A percentile compares a stretch with the other conserved stretches of the same genome.
These are phyloP conservation scores for Groenewaldozyma auringiensis DNA, from an alignment of 1,139 yeast species.

Conservation along the genomic window DNA sequence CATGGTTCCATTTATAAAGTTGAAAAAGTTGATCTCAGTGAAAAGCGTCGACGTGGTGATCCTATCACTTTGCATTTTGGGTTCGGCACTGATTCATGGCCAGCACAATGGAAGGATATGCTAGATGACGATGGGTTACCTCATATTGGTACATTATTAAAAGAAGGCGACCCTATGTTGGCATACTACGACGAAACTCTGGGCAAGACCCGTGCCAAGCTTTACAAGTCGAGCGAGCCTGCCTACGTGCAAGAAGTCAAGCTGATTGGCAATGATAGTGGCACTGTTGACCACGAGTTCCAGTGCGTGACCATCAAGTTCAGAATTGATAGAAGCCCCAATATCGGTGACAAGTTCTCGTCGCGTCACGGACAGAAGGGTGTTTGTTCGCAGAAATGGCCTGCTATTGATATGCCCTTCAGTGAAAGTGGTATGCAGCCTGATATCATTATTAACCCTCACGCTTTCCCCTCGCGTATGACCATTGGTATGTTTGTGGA, in stretches of 20 bases:
- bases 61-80: conserved; percentile 95
- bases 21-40: conserved; percentile 77
- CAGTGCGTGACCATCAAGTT: conserved; percentile 84
- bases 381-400: conserved; percentile 98
- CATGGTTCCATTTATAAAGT: conserved; percentile 95
- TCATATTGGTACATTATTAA: conserved; percentile 73
- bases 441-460: conserved; percentile 95
- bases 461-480: conserved; percentile 99
- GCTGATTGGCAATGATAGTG: conserved; percentile 74
- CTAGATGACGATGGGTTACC: conserved; percentile 94
- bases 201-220: conserved; percentile 86
- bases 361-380: conserved; percentile 99
- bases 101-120: conserved; percentile 78
- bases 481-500: conserved; percentile 99
- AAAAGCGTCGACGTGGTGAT: conserved; percentile 81
- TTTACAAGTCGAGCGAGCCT: conserved; percentile 90
- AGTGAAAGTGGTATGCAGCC: conserved; percentile 95
- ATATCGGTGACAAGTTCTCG: conserved; percentile 96
- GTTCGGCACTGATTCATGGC: conserved; percentile 89
- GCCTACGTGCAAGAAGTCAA: conserved; percentile 95
- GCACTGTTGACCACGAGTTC: conserved; percentile 54
- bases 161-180: conserved; percentile 93
- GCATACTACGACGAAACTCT: conserved; percentile 88
- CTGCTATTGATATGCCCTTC: conserved; percentile 93
- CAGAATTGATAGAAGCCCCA: conserved; percentile 84